These are phyloP conservation scores for Scheffersomyces ergatensis DNA, from an alignment of 805 yeast species.

Conservation along the genomic window DNA sequence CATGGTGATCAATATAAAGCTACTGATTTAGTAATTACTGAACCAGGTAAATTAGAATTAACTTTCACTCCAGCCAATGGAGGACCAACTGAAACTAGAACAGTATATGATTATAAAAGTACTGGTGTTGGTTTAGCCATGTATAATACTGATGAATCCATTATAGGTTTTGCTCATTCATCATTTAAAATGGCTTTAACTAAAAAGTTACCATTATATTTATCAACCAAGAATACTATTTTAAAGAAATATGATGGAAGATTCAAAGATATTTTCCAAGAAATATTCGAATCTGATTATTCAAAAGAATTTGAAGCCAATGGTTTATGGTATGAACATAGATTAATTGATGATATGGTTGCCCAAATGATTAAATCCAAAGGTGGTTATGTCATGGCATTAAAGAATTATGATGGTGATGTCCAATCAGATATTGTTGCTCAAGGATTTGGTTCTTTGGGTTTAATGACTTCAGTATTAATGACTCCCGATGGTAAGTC, in stretches of 20 bases:
- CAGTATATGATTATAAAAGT: slow-evolving; percentile 62
- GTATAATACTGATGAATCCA: slow-evolving; percentile 82
- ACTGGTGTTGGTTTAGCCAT: slow-evolving; percentile 77
- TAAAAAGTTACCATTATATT: slow-evolving; percentile 61
- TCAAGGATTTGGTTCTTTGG: slow-evolving; percentile 82
- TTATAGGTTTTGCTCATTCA: slow-evolving; percentile 74
- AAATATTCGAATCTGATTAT: slow-evolving; percentile 58
- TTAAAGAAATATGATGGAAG: slow-evolving; percentile 80
- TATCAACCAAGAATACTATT: slow-evolving; percentile 78
- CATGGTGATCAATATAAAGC: slow-evolving; percentile 85
- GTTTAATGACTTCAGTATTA: slow-evolving; percentile 79
- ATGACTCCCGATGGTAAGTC: slow-evolving; percentile 84
- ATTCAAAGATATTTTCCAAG: slow-evolving; percentile 77
- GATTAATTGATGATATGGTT: slow-evolving; percentile 85
- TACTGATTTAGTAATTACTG: slow-evolving; percentile 65
- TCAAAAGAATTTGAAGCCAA: slow-evolving; percentile 53
- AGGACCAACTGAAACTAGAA: slow-evolving; percentile 42
- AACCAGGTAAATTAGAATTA: slow-evolving; percentile 65
- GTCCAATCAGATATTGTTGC: slow-evolving; percentile 85
- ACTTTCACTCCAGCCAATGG: slow-evolving; percentile 65
- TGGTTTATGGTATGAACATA: slow-evolving; percentile 73
- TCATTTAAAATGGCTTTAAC: slow-evolving; percentile 72
- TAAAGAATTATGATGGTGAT: slow-evolving; percentile 85
- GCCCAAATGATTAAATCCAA: slow-evolving; percentile 85
- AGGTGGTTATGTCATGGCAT: slow-evolving; percentile 78